phyloP scores from a whole-genome alignment of 345 rosid species.

The Punica granatum region DNA sequence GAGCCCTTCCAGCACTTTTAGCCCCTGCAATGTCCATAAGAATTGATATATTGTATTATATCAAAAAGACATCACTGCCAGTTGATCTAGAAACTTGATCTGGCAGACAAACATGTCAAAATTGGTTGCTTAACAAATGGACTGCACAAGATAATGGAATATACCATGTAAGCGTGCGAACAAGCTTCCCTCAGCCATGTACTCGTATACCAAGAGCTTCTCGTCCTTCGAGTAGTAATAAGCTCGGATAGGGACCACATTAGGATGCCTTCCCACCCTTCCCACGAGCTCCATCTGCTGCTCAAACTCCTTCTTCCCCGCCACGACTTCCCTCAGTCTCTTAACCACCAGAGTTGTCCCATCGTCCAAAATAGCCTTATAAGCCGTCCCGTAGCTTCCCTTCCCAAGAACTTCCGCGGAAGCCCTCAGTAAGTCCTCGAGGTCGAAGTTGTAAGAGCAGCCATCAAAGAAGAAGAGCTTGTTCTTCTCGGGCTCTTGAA shows the following conservation, averaged over 20 bases:
- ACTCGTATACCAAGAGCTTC: slow-evolving; percentile 53
- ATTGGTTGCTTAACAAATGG: too few species aligned
- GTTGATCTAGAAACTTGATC: not conserved
- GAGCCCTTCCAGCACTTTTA: slow-evolving; percentile 19
- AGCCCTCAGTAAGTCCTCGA: slow-evolving; percentile 80
- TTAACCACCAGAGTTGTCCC: slow-evolving; percentile 72
- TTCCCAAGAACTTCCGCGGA: slow-evolving; percentile 91
- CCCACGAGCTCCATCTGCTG: slow-evolving; percentile 68
- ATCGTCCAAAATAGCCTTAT: slow-evolving; percentile 72
- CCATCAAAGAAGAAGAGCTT: slow-evolving; percentile 70
- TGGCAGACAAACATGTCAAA: not conserved
- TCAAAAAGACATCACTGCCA: not conserved
- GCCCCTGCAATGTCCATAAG: slow-evolving; percentile 4
- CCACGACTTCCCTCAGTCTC: slow-evolving; percentile 70
- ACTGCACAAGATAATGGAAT: slow-evolving; percentile 1
- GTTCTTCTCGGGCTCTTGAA: slow-evolving; percentile 86
- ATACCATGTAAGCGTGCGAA: slow-evolving; percentile 56
- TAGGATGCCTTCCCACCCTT: slow-evolving; percentile 47
- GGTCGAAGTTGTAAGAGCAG: slow-evolving; percentile 50
- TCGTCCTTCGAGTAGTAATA: slow-evolving; percentile 55
- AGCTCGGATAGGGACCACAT: slow-evolving; percentile 47
- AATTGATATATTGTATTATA: not conserved
- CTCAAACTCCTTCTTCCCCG: slow-evolving; percentile 68
- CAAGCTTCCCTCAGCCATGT: slow-evolving; percentile 62
- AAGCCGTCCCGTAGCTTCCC: slow-evolving; percentile 76